Evolutionary conservation across 495 filamentous ascomycete species (phyloP).

Genomic region (Opeltia flavorubescens): DNA sequence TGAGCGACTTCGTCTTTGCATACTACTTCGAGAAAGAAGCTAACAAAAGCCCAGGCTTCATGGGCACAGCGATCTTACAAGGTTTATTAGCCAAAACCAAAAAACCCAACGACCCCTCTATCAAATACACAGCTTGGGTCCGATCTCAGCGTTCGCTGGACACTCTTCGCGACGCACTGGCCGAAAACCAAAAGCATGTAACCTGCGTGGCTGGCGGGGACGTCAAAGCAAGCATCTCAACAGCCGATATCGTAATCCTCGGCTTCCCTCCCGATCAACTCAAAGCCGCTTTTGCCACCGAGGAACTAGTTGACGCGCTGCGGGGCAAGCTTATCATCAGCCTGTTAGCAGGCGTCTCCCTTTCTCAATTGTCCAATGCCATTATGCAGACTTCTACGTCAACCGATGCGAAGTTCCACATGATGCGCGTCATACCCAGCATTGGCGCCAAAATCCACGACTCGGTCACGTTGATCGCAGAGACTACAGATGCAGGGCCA

Average conservation of each 20-base stretch:
- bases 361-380: neutral
- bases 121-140: conserved; percentile 1
- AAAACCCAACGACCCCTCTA: neutral
- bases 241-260: conserved; percentile 2
- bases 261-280: neutral
- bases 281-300: neutral
- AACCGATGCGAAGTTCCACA: neutral
- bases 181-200: neutral
- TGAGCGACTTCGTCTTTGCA: neutral
- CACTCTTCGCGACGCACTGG: neutral
- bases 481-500: neutral
- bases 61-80: neutral
- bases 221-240: neutral
- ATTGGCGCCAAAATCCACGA: conserved; percentile 2
- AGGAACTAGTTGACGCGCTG: neutral
- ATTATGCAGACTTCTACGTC: neutral
- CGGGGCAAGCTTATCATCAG: conserved; percentile 2
- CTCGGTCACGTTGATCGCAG: conserved; percentile 2
- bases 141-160: neutral
- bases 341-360: conserved; percentile 1
- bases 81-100: neutral
- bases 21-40: neutral
- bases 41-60: neutral
- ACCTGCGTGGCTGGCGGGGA: neutral
- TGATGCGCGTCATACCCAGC: conserved; percentile 1